Evolutionary conservation across 805 yeast species (phyloP).

Genomic region (Metschnikowia dekortorum): DNA sequence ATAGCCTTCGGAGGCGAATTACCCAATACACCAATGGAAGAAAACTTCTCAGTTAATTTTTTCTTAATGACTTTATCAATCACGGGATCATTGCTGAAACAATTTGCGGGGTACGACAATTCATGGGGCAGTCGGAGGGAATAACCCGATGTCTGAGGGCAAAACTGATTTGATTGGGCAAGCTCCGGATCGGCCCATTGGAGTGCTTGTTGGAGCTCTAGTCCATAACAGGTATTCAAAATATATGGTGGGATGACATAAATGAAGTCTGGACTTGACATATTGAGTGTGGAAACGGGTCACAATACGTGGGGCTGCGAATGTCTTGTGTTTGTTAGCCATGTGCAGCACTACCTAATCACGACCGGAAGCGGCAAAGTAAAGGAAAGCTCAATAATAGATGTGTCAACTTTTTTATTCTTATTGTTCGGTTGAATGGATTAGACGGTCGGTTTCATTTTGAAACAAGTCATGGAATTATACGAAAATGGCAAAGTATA

Average conservation of each 20-base stretch:
- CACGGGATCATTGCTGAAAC: constrained; percentile 28
- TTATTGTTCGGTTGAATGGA: too few relatives aligned
- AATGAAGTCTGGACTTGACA: constrained; percentile 16
- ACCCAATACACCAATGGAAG: constrained; percentile 35
- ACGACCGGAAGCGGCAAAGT: neutral
- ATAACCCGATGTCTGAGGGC: constrained; percentile 23
- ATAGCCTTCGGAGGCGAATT: constrained; percentile 25
- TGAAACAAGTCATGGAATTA: too few relatives aligned
- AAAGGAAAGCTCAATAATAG: neutral
- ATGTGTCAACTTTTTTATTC: neutral
- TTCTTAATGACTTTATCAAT: constrained; percentile 30
- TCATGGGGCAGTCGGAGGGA: constrained; percentile 17
- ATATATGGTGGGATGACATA: constrained; percentile 43
- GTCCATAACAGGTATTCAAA: constrained; percentile 35
- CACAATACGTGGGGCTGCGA: constrained; percentile 5
- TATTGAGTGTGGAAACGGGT: constrained; percentile 3
- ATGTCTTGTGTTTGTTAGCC: constrained; percentile 1
- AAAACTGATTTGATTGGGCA: constrained; percentile 24
- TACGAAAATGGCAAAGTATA: too few relatives aligned
- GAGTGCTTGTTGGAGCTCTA: constrained; percentile 25
- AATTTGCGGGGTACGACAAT: constrained; percentile 7
- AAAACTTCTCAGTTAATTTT: constrained; percentile 32
- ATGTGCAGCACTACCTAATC: constrained; percentile 2
- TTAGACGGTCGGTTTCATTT: too few relatives aligned
- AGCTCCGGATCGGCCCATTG: constrained; percentile 21